phyloP scores from a whole-genome alignment of 805 yeast species.

The Torulaspora gathmanii region DNA sequence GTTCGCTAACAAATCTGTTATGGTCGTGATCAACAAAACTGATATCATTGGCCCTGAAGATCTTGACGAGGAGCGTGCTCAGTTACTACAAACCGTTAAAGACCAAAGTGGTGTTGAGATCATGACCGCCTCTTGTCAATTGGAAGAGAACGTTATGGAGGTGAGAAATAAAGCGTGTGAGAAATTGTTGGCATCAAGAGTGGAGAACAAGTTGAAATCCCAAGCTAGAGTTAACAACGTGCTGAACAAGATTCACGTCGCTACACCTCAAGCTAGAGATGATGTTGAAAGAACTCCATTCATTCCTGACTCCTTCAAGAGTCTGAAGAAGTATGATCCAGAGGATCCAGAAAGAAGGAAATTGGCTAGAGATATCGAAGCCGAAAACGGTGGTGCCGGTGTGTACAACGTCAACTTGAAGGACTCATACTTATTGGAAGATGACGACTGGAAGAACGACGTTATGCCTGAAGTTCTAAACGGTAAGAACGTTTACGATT shows the following conservation, averaged over 20 bases:
- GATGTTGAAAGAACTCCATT: constrained; percentile 71
- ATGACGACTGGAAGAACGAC: constrained; percentile 97
- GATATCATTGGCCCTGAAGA: constrained; percentile 87
- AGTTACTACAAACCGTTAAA: constrained; percentile 58
- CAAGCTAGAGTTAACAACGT: constrained; percentile 83
- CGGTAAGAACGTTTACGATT: constrained; percentile 96
- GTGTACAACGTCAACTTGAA: constrained; percentile 90
- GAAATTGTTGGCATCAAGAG: constrained; percentile 88
- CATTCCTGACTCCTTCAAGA: constrained; percentile 73
- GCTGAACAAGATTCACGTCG: constrained; percentile 91
- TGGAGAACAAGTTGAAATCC: constrained; percentile 94
- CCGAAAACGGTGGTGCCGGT: constrained; percentile 98
- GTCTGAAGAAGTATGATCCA: constrained; percentile 61
- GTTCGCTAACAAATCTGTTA: constrained; percentile 92
- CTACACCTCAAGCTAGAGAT: constrained; percentile 85
- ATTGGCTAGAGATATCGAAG: constrained; percentile 85
- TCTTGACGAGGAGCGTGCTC: constrained; percentile 69
- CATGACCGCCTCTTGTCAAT: constrained; percentile 88
- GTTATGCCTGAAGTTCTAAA: constrained; percentile 94
- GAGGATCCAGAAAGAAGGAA: constrained; percentile 77
- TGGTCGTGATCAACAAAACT: constrained; percentile 92
- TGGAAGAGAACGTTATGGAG: constrained; percentile 91
- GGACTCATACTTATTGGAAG: constrained; percentile 86
- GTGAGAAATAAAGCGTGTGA: constrained; percentile 98
- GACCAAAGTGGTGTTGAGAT: constrained; percentile 80